Evolutionary conservation across 495 filamentous ascomycete genomes (phyloP), one percentile per base, ranked within the genome.

Genomic region (Thozetella sp.): DNA sequence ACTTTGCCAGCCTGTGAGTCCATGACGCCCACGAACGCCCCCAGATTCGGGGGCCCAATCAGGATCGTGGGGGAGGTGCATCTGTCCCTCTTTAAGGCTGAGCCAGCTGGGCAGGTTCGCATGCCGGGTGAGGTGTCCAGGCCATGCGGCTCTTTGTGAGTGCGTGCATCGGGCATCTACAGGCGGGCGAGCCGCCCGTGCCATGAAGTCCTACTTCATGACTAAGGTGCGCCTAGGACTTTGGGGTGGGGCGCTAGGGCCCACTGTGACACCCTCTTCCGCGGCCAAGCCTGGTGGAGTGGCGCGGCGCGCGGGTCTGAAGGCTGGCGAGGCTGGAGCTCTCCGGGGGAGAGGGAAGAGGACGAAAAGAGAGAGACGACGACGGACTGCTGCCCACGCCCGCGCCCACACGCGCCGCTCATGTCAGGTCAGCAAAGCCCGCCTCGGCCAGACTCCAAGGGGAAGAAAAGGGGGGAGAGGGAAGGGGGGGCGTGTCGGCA

Each of bases 31-130:
- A 17, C 17, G 30, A 37, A 37, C 9, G n/a, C n/a, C 30, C 43
- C 43, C 43, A 20, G 43, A 48, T 48, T n/a, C 43, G n/a, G n/a
- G n/a, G 43, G n/a, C n/a, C 43, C 43, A 48, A 48, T 48, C 43
- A 48, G 43, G 10, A n/a, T n/a, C n/a, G n/a, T 9, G 43, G 10
- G 43, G 12, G 11, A 19, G 6, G 43, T 37, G 30, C 30, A 37
- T 48, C n/a, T 48, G 11, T 10, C 3, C 9, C n/a, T 10, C 43
- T 10, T 19, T 48, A 48, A 48, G 43, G 43, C 43, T 48, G 43
- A 48, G 12, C 10, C 43, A 37, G 17, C 9, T 17, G 9, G 17
- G 30, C 6, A 17, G 9, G 20, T 10, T 48, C 11, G 10, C 20
- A 19, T n/a, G n/a, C 9, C 43, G 43, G 43, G 43, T 19, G 30